Evolutionary conservation across 192 early-diverging fungal species (phyloP), one percentile per base, ranked within the genome.

Genomic region (Coemansia sp.): DNA sequence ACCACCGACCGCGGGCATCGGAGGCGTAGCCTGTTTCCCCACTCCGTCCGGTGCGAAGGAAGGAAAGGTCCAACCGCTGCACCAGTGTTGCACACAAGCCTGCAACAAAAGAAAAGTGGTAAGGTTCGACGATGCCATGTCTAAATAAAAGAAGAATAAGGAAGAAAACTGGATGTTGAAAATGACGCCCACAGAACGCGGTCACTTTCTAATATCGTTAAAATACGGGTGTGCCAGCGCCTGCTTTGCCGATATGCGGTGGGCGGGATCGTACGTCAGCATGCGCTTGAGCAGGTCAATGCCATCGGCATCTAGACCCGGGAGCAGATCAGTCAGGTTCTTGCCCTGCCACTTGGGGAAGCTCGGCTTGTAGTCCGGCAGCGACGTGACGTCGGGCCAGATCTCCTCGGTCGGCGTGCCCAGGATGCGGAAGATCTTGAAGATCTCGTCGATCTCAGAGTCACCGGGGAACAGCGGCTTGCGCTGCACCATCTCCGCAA

Each of bases 371-470:
- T 85, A 95, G 65, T 95, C 88, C 9, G 92, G 89, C 29, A 94
- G 70, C 15, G 53, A 34, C n/a, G 74, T 57, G 26, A 93, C 59
- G 5, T 85, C 86, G 8, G 88, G 88, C 93, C 93, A 95, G 21
- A 82, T 72, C 22, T 79, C 49, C 34, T 86, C 85, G 47, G 78
- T 84, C 2, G 93, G 93, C 3, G 93, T 95, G 21, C 93, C 93
- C 17, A 90, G 79, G 19, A 85, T 62, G 17, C 82, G 70, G 80
- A 95, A 95, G 62, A 95, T 95, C 44, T 85, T 83, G 80, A 92
- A 93, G n/a, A 95, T 71, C 62, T 95, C 85, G 75, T 93, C 92
- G 55, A 94, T 93, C 52, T 95, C 92, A 29, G 90, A 92, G 41
- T 75, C 82, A 75, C 91, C 93, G 27, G 94, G 90, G 51, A 98